Conservation (phyloP, 2,329 filamentous ascomycete species). For the Apiospora rasikravindrae region DNA sequence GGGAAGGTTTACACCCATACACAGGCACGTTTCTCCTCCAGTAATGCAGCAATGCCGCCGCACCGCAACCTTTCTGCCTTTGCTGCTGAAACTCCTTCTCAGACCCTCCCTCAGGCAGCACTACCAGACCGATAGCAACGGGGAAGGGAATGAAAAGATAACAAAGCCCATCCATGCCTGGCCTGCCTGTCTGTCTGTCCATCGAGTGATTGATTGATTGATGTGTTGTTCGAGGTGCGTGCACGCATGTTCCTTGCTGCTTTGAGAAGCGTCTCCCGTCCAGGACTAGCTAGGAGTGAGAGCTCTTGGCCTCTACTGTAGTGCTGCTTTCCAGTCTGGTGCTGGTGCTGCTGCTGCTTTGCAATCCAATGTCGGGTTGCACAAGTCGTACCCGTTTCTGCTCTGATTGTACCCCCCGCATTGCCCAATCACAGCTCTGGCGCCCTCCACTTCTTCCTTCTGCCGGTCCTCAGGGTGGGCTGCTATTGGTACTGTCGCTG, state of each 20-base stretch:
- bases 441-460: not conserved
- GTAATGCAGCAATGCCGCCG: conserved; percentile 8
- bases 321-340: too few relatives aligned
- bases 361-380: not conserved
- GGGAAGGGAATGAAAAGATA: not conserved
- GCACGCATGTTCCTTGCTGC: not conserved
- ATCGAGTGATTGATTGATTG: too few relatives aligned
- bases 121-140: not conserved
- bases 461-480: conserved; percentile 12
- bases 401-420: conserved; percentile 2
- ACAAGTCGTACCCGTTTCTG: conserved; percentile 13
- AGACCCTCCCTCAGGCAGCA: not conserved
- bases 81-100: conserved; percentile 6
- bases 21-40: conserved; percentile 2
- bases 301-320: not conserved
- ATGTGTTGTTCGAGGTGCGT: conserved; percentile 2
- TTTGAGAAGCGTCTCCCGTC: conserved; percentile 9
- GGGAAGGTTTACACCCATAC: conserved; percentile 3
- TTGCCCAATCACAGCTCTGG: not conserved
- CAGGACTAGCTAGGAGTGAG: too few relatives aligned
- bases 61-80: not conserved
- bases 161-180: not conserved
- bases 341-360: too few relatives aligned
- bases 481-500: conserved; percentile 7
- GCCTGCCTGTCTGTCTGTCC: not conserved